These are phyloP conservation scores for Fusarium sacchari DNA, from an alignment of 2,329 filamentous ascomycete genomes.

Conservation along the genomic window DNA sequence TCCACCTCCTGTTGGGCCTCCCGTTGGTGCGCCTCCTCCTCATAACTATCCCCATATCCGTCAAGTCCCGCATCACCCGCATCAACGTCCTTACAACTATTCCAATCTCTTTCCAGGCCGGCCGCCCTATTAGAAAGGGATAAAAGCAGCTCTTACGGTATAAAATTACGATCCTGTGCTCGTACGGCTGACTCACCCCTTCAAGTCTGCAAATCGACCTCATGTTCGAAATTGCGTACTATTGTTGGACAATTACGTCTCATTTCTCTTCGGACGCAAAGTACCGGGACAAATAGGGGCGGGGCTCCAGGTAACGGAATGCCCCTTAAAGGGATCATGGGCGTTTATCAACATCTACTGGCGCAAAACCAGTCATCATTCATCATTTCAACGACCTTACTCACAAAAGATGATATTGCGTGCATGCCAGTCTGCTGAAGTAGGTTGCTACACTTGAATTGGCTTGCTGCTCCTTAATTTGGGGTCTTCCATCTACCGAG, in stretches of 20 bases:
- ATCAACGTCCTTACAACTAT: neutral
- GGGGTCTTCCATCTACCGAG: neutral
- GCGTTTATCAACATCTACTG: neutral
- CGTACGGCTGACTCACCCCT: neutral
- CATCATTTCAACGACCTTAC: neutral
- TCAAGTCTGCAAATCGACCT: neutral
- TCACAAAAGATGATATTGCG: neutral
- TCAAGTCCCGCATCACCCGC: neutral
- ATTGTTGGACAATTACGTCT: too few relatives aligned
- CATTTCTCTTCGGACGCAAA: neutral
- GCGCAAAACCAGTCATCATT: neutral
- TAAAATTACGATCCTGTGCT: too few relatives aligned
- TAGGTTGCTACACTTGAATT: neutral
- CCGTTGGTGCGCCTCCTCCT: neutral
- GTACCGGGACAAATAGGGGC: neutral
- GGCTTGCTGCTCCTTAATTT: neutral
- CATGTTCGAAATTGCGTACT: neutral
- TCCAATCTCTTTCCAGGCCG: neutral
- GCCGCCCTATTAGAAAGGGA: neutral
- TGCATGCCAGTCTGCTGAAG: neutral
- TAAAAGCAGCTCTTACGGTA: neutral
- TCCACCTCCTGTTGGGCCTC: too few relatives aligned
- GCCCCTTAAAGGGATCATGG: neutral
- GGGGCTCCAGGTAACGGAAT: neutral
- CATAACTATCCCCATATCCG: neutral